Evolutionary conservation across 2,329 filamentous ascomycete genomes (phyloP).

Genomic region (Nothopassalora personata): DNA sequence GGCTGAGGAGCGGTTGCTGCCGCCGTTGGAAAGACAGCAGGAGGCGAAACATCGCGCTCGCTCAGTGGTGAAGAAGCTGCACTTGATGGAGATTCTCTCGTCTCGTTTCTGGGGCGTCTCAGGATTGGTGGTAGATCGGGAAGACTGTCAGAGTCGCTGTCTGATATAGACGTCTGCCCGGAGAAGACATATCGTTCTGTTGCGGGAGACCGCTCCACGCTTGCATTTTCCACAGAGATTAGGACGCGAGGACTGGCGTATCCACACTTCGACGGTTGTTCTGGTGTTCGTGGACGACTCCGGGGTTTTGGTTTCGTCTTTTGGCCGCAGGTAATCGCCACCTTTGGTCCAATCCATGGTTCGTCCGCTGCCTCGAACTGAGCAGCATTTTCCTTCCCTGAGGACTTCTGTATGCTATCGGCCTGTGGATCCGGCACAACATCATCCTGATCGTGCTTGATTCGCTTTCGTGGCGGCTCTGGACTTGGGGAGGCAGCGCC

Average conservation of each 20-base stretch:
- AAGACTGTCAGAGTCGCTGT: constrained; percentile 9
- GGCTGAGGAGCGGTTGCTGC: background rate
- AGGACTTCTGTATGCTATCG: background rate
- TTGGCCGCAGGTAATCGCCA: constrained; percentile 20
- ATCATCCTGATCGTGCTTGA: constrained; percentile 8
- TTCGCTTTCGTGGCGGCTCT: constrained; percentile 21
- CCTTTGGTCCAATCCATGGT: constrained; percentile 20
- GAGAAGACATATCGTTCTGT: background rate
- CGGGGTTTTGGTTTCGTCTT: constrained; percentile 7
- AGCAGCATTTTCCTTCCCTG: background rate
- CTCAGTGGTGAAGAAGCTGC: constrained; percentile 25
- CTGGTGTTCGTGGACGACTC: background rate
- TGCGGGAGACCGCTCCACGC: background rate
- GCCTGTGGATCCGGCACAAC: background rate
- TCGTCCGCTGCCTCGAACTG: constrained; percentile 5
- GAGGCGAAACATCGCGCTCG: constrained; percentile 24
- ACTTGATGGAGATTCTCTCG: background rate
- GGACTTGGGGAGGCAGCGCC: constrained; percentile 21
- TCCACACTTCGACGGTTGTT: background rate
- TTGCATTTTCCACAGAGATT: background rate
- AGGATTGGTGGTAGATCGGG: constrained; percentile 8
- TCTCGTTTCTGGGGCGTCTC: background rate
- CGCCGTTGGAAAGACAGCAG: constrained; percentile 2
- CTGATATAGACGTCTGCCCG: background rate
- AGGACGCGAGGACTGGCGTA: background rate